Evolutionary conservation across 805 yeast species (phyloP), one percentile per base, ranked within the genome.

Genomic region (Barnettozyma pratensis): DNA sequence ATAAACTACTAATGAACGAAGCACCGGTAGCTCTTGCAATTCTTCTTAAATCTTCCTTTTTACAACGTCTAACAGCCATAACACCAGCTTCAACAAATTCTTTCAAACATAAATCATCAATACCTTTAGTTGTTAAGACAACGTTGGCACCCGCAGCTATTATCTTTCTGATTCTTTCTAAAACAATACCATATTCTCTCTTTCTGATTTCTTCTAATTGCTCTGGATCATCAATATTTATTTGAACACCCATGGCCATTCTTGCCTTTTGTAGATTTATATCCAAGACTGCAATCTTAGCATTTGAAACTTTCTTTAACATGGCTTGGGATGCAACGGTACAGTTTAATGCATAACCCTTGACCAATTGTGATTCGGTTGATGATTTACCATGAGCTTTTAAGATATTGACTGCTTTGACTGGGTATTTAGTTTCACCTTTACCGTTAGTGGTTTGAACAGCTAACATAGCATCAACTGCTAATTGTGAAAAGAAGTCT

Each of bases 11-110:
- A 44, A 95, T 76, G 61, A 94, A 73, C 4, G 96, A 87, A 37
- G 97, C 99, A 51, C 99, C 99, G 1, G 98, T 90, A 41, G 99
- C 98, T 63, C 96, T 80, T 6, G 99, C 98, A 58, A 94, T 92
- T 73, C 99, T 83, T 66, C 96, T 81, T 60, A 94, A 76, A 69
- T 94, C 99, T 70, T 94, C 99, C 65, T 89, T 90, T 70, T 89
- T 89, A 75, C 97, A 90, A 59, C 99, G 81, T 73, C 99, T 85
- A 42, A 94, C 89, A 19, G 97, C 84, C 70, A 88, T 90, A 57
- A 94, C 87, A 50, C 83, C 81, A 44, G 92, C 74, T 59, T 94
- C 99, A 9, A 96, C 79, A 63, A 94, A 87, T 59, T 94, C 78
- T 69, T 88, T 96, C 70, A 94, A 96, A 35, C 99, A 98, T 77